Evolutionary conservation across 305 asterid genomes (phyloP), one percentile per base, ranked within the genome.

Genomic region (Striga hermonthica): DNA sequence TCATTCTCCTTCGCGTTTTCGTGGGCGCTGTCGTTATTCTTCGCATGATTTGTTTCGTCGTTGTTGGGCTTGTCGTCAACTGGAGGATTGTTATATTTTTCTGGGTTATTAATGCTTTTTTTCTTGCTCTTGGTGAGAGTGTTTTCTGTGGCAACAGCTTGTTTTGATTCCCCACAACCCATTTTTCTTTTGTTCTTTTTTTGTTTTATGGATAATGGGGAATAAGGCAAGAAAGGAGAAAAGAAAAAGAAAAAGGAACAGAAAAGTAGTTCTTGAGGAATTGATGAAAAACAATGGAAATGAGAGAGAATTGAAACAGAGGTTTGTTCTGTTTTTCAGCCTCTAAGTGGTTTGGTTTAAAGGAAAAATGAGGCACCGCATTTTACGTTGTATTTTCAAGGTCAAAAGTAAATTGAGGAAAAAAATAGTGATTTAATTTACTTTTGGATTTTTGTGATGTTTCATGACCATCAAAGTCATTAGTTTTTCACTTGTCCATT

Each of bases 161-260:
- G 95, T 72, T 89, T 89, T 41, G 97, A 89, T 83, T 87, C 58
- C 81, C 95, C 96, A 75, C 96, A 88, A 64, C 93, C 96, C 96
- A 85, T 53, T 53, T 56, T 53, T 2, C 14, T 48, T 38, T 49
- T 41, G 3, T 36, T 76, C 35, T 61, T 7, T 15, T 71, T n/a
- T 1, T n/a, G n/a, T n/a, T n/a, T 7, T n/a, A n/a, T n/a, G n/a
- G n/a, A n/a, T n/a, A n/a, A n/a, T n/a, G n/a, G n/a, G n/a, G n/a
- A n/a, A n/a, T n/a, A n/a, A n/a, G n/a, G n/a, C n/a, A n/a, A n/a
- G n/a, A n/a, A n/a, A n/a, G n/a, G n/a, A n/a, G 13, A 1, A 13
- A 57, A 9, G 5, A 12, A 34, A 45, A 45, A 13, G 38, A 37
- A 57, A 14, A 28, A 47, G 60, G n/a, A n/a, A 58, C 31, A 68